Evolutionary conservation across 169 alveolate species (phyloP).

Genomic region (Amoebophrya sp.): DNA sequence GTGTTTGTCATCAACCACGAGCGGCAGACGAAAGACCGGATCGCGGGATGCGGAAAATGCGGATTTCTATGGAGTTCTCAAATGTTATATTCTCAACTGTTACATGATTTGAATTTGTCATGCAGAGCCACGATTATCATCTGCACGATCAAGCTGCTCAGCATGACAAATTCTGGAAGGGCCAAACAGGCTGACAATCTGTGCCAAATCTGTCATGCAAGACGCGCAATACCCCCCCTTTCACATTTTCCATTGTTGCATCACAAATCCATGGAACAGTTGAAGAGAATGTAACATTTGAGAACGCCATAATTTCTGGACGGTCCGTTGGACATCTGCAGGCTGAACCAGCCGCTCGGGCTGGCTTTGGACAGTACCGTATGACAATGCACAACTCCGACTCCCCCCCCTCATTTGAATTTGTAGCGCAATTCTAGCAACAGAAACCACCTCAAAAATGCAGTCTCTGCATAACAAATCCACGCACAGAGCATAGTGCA

Average conservation of each 20-base stretch:
- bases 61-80: background rate
- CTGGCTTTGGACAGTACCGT: background rate
- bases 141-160: too few relatives aligned
- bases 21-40: conserved; percentile 1
- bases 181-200: background rate
- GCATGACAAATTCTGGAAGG: too few relatives aligned
- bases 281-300: background rate
- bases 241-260: background rate
- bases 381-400: too few relatives aligned
- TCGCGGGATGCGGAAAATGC: background rate
- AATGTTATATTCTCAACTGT: background rate
- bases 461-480: too few relatives aligned
- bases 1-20: conserved; percentile 10
- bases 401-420: too few relatives aligned
- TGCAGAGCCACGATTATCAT: too few relatives aligned
- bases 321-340: background rate
- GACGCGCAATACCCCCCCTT: background rate
- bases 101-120: too few relatives aligned
- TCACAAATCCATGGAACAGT: background rate
- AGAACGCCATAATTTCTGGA: background rate
- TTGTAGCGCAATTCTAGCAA: too few relatives aligned
- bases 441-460: too few relatives aligned
- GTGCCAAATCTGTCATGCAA: background rate
- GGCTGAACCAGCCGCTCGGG: conserved; percentile 6
- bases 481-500: too few relatives aligned